Conservation (phyloP, 306 rosid genomes). For the Lathyrus tuberosus region DNA sequence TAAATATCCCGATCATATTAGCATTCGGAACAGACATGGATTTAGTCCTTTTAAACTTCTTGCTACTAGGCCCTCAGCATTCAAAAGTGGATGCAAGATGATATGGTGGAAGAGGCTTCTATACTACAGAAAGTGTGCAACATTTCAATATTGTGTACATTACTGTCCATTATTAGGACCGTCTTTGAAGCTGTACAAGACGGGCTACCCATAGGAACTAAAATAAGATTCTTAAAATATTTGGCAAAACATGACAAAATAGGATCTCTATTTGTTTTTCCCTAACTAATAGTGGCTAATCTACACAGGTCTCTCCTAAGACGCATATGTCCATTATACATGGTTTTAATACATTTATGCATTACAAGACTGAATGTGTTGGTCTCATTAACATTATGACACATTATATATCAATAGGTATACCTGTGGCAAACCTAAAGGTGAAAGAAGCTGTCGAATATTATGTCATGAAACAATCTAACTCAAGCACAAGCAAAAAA, state of each 20-base stretch:
- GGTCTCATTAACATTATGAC: no score
- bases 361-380: background rate
- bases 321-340: background rate
- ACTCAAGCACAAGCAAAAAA: rapidly evolving
- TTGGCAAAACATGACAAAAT: no score
- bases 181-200: no score
- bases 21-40: background rate
- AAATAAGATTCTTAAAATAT: no score
- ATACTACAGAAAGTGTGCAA: no score
- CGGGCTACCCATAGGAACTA: no score
- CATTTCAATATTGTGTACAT: no score
- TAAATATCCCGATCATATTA: background rate
- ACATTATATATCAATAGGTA: background rate
- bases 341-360: background rate
- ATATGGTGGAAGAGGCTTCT: no score
- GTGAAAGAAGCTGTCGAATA: background rate
- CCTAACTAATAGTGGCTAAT: no score
- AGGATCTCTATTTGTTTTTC: no score
- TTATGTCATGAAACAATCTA: background rate
- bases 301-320: no score
- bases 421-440: background rate
- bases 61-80: conserved; percentile 39
- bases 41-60: conserved; percentile 37
- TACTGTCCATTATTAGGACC: no score
- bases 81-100: conserved; percentile 20